Percentiles rank a stretch among this genome's conserved stretches.
phyloP scores from a whole-genome alignment of 2,329 filamentous ascomycete species.

The Paraphaeosphaeria sporulosa region DNA sequence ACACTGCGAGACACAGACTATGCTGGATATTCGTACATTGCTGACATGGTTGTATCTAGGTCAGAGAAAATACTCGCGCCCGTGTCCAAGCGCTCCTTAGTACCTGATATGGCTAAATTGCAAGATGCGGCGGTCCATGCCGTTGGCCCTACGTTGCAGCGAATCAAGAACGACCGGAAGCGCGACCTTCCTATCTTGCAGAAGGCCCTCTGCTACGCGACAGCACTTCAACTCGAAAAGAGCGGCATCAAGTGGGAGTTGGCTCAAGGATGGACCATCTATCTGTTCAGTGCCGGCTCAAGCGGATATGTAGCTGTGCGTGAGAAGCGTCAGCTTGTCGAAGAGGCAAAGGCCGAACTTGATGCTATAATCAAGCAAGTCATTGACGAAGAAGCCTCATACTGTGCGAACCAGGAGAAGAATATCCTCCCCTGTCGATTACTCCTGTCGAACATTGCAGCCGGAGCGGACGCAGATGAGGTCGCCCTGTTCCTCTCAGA shows the following conservation, averaged over 20 bases:
- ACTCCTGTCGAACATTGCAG: conserved; percentile 38
- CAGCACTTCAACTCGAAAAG: conserved; percentile 26
- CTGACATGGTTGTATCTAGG: neutral
- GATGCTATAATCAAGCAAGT: conserved; percentile 19
- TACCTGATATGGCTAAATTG: neutral
- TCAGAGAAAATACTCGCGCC: neutral
- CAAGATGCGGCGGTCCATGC: neutral
- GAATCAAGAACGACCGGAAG: neutral
- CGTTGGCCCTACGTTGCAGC: neutral
- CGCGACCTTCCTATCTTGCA: neutral
- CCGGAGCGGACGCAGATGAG: conserved; percentile 26
- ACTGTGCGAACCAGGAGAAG: conserved; percentile 19
- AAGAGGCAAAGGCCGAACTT: conserved; percentile 19
- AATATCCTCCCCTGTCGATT: conserved; percentile 22
- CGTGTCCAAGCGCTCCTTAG: neutral
- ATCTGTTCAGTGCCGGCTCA: conserved; percentile 21
- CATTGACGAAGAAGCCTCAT: conserved; percentile 20
- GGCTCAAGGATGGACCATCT: conserved; percentile 20
- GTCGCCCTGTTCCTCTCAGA: conserved; percentile 24
- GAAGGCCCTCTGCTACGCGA: conserved; percentile 8
- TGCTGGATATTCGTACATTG: neutral
- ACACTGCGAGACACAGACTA: neutral
- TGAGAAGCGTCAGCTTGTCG: conserved; percentile 18
- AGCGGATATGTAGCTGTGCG: conserved; percentile 17
- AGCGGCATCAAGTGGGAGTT: conserved; percentile 20